Percentiles rank a stretch among this genome's conserved stretches.
These are phyloP conservation scores for Carallia pectinifolia DNA, from an alignment of 345 rosid genomes.

Conservation along the genomic window DNA sequence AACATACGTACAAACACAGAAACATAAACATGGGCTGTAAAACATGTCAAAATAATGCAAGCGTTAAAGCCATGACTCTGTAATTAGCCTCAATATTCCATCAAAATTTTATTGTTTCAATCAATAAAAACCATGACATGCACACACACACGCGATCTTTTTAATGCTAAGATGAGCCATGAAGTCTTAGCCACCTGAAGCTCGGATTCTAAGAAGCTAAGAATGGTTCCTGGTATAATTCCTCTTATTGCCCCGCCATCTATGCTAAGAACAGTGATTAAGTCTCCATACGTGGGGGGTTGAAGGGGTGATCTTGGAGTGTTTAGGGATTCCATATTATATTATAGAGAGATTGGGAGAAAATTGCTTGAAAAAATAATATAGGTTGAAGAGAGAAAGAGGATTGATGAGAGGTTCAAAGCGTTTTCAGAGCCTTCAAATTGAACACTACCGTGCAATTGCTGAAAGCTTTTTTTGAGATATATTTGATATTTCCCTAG, in stretches of 20 bases:
- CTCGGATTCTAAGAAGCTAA: constrained; percentile 21
- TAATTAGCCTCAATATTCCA: no score
- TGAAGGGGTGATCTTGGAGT: constrained; percentile 9
- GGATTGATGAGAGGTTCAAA: no score
- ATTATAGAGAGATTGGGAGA: neutral
- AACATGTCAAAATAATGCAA: neutral
- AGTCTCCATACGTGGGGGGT: constrained; percentile 16
- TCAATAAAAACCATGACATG: neutral
- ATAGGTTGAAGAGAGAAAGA: no score
- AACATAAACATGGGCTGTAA: neutral
- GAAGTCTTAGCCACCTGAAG: constrained; percentile 13
- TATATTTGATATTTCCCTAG: no score
- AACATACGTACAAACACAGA: no score
- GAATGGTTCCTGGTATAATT: constrained; percentile 22
- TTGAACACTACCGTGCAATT: no score
- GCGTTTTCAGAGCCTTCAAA: no score
- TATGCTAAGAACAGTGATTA: constrained; percentile 22
- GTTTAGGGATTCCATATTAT: neutral
- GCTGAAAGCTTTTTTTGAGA: no score
- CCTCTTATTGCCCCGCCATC: constrained; percentile 26
- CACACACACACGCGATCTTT: no score
- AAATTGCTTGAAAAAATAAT: neutral
- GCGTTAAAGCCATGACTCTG: neutral
- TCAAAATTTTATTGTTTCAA: neutral
- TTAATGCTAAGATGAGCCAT: no score